Conservation (phyloP, 2,329 filamentous ascomycete genomes). For the Biscogniauxia sp. region DNA sequence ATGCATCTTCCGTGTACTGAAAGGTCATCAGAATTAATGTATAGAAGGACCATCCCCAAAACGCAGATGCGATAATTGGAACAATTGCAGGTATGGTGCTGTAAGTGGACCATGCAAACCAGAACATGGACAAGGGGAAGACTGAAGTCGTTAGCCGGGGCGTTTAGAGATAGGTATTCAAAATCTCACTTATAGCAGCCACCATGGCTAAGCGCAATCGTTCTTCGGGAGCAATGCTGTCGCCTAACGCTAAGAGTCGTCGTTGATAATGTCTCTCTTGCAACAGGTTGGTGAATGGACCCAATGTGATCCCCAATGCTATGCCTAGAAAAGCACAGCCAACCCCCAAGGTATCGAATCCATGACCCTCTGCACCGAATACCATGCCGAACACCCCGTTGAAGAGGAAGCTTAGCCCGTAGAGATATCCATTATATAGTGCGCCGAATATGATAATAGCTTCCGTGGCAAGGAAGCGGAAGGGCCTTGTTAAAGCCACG, state of each 20-base stretch:
- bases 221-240: slow-evolving; percentile 40
- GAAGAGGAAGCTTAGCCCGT: slow-evolving; percentile 48
- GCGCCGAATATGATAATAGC: slow-evolving; percentile 47
- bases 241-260: slow-evolving; percentile 30
- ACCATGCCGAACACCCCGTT: slow-evolving; percentile 48
- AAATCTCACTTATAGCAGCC: slow-evolving; percentile 36
- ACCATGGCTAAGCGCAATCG: slow-evolving; percentile 38
- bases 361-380: slow-evolving; percentile 42
- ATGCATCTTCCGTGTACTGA: slow-evolving; percentile 47
- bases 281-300: slow-evolving; percentile 42
- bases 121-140: slow-evolving; percentile 34
- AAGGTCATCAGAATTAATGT: slow-evolving; percentile 49
- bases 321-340: slow-evolving; percentile 40
- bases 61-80: slow-evolving; percentile 46
- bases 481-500: slow-evolving; percentile 43
- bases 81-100: slow-evolving; percentile 39
- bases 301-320: slow-evolving; percentile 39
- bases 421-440: slow-evolving; percentile 47
- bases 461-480: slow-evolving; percentile 44
- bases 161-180: no score
- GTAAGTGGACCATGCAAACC: slow-evolving; percentile 36
- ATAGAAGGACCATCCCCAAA: slow-evolving; percentile 51
- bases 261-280: slow-evolving; percentile 42
- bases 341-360: slow-evolving; percentile 38
- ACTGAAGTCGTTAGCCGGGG: slow-evolving; percentile 8